Base-by-base conservation (phyloP, 1,284 basidiomycete genomes). In the Waitea zeae region DNA sequence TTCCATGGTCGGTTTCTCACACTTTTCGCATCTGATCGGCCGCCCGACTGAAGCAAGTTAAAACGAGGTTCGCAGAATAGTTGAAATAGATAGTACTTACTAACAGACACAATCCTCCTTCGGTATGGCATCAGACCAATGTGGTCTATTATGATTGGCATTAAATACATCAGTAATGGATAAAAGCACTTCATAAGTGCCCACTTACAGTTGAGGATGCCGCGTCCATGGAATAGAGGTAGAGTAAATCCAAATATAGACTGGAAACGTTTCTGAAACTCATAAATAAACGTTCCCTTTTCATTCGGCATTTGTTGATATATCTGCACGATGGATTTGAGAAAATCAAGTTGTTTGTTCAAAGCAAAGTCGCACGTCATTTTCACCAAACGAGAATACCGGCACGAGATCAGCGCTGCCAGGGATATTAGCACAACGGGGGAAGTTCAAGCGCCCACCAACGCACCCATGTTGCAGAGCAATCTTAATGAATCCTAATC, bases 371-470 rank as follows among this genome's bases (percentile, higher is more conserved):
- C n/a, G n/a, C n/a, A n/a, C n/a, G 51, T 98, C 93, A 52, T 98
- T 98, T 61, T 98, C 93, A 13, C 93, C 93, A 47, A 98, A 98
- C 1, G 87, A 90, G 49, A 95, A 95, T 1, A 93, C 88, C 0
- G 90, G 92, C 0, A 96, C 90, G 5, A 96, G 64, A 47, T 89
- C 83, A 30, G 90, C 90, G 31, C 83, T 86, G 43, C 19, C 36
- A 30, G 33, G 2, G n/a, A n/a, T n/a, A n/a, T n/a, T n/a, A n/a
- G n/a, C n/a, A n/a, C n/a, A n/a, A n/a, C n/a, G n/a, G 15, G 34
- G 36, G 15, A 14, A 33, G 18, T 33, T 22, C 13, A 34, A 30
- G 20, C 19, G 28, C 19, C n/a, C n/a, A n/a, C n/a, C n/a, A n/a
- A n/a, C n/a, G n/a, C 7, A 86, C 76, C 93, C 93, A 50, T 92